phyloP scores from a whole-genome alignment of 1,284 basidiomycete species.

The Serendipita sp. region DNA sequence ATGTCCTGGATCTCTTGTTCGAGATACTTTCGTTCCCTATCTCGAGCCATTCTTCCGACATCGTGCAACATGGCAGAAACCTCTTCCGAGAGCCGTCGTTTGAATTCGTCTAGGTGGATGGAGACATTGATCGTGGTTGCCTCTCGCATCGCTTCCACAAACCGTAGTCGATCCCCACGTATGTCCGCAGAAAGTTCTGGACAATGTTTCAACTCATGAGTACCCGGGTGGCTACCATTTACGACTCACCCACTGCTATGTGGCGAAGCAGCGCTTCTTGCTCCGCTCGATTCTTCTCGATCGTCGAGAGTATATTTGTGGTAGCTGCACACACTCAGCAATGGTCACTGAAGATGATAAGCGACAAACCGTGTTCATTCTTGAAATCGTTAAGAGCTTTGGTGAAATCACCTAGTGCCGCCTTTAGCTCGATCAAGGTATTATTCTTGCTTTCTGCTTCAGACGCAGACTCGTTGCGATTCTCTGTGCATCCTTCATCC shows the following conservation, averaged over 20 bases:
- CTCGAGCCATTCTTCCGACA: slow-evolving; percentile 41
- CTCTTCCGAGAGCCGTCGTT: slow-evolving; percentile 60
- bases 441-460: background rate
- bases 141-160: slow-evolving; percentile 83
- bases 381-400: background rate
- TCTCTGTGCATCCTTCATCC: slow-evolving; percentile 19
- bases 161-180: slow-evolving; percentile 65
- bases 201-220: background rate
- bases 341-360: background rate
- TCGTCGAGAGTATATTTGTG: slow-evolving; percentile 31
- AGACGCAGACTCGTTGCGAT: slow-evolving; percentile 8
- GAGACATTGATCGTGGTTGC: slow-evolving; percentile 69
- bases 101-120: slow-evolving; percentile 77
- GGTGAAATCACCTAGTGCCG: background rate
- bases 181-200: slow-evolving; percentile 69
- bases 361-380: background rate
- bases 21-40: slow-evolving; percentile 55
- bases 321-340: too few relatives aligned
- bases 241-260: slow-evolving; percentile 42
- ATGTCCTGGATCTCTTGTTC: slow-evolving; percentile 63
- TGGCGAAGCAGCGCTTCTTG: slow-evolving; percentile 52
- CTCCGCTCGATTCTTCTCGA: slow-evolving; percentile 53
- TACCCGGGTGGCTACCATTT: background rate
- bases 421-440: background rate
- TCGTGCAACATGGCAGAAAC: slow-evolving; percentile 62